Evolutionary conservation across 164 flowering plant species (phyloP).

Genomic region (Stephania yunnanensis): DNA sequence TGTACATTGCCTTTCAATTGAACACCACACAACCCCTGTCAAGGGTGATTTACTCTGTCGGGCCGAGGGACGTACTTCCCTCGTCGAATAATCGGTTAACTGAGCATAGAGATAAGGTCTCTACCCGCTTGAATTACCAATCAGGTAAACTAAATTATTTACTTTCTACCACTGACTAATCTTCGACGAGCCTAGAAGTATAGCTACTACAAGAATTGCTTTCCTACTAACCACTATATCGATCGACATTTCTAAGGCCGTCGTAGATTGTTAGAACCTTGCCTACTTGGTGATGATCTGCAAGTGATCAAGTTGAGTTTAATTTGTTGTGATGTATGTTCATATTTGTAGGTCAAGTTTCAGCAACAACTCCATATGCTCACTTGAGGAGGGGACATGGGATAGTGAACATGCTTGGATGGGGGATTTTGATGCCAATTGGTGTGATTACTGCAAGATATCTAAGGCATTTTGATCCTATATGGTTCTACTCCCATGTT

Average conservation of each 20-base stretch:
- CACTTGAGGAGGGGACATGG: constrained; percentile 54
- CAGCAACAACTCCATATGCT: constrained; percentile 4
- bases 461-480: constrained; percentile 49
- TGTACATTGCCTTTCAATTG: constrained; percentile 54
- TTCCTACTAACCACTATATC: too few relatives aligned
- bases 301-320: neutral
- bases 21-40: constrained; percentile 24
- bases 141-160: constrained; percentile 34
- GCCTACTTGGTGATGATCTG: neutral
- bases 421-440: constrained; percentile 55
- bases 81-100: constrained; percentile 23
- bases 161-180: too few relatives aligned
- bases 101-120: constrained; percentile 30
- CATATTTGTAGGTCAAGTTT: constrained; percentile 15
- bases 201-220: too few relatives aligned
- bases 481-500: constrained; percentile 60
- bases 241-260: neutral
- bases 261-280: neutral
- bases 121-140: constrained; percentile 35
- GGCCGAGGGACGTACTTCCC: constrained; percentile 40
- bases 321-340: neutral
- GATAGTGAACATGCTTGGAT: constrained; percentile 49
- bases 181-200: too few relatives aligned
- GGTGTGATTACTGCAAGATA: constrained; percentile 51
- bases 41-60: constrained; percentile 42